Evolutionary conservation across 768 basidiomycete species (phyloP).

Genomic region (Rhodotorula diobovata): DNA sequence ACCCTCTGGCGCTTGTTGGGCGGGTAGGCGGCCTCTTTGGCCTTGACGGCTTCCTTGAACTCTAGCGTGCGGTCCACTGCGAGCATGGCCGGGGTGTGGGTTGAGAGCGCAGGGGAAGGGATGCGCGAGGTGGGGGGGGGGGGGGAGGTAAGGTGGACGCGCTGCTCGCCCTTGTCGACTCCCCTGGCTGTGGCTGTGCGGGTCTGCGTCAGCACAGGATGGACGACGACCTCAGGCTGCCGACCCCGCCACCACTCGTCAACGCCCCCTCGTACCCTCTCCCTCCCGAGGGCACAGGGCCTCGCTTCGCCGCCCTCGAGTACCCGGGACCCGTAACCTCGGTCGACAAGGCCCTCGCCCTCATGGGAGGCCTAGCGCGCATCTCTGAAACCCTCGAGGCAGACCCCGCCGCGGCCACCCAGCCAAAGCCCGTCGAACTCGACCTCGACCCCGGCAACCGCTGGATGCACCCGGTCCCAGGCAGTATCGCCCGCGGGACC

Average conservation of each 20-base stretch:
- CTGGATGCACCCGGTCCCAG: conserved; percentile 77
- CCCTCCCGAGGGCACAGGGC: background rate
- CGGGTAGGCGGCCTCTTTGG: background rate
- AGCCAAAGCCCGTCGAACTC: conserved; percentile 62
- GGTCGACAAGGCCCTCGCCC: conserved; percentile 15
- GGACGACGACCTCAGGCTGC: conserved; percentile 8
- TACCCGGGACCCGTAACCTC: conserved; percentile 82
- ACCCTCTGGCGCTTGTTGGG: conserved; percentile 10
- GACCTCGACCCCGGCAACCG: conserved; percentile 65
- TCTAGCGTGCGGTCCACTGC: conserved; percentile 17
- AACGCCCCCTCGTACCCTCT: background rate
- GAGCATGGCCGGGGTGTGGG: background rate
- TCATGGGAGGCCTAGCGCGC: conserved; percentile 24
- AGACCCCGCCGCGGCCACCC: background rate
- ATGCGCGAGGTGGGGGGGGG: background rate
- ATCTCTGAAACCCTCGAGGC: conserved; percentile 6
- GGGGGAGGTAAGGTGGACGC: too few relatives aligned
- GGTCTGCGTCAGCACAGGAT: background rate
- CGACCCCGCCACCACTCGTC: conserved; percentile 1
- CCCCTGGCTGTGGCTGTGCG: background rate
- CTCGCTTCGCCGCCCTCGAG: conserved; percentile 23
- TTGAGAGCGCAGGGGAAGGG: too few relatives aligned
- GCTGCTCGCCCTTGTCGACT: too few relatives aligned
- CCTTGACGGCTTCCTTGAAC: conserved; percentile 16
- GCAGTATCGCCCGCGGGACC: conserved; percentile 68